Evolutionary conservation across 2,329 filamentous ascomycete genomes (phyloP).

Genomic region (Curvularia lunata): DNA sequence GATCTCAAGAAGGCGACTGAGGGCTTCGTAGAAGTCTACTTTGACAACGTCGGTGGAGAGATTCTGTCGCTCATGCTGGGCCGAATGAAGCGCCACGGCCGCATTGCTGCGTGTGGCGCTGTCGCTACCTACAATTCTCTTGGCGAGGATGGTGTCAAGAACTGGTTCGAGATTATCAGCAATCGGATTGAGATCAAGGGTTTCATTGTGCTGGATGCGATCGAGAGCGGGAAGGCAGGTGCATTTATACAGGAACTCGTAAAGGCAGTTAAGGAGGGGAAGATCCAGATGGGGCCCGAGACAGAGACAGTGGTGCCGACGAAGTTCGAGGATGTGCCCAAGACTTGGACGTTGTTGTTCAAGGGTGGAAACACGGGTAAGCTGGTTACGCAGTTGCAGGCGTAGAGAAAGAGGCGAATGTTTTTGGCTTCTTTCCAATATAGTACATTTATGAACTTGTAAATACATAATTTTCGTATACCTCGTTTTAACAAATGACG

Average conservation of each 20-base stretch:
- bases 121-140: constrained; percentile 53
- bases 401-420: not conserved
- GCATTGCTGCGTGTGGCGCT: constrained; percentile 54
- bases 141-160: constrained; percentile 45
- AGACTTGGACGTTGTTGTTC: constrained; percentile 58
- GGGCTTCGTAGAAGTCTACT: constrained; percentile 60
- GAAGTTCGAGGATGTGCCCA: constrained; percentile 57
- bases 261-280: constrained; percentile 51
- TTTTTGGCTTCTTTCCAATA: not conserved
- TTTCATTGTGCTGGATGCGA: constrained; percentile 54
- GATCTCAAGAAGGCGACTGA: constrained; percentile 57
- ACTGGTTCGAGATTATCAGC: constrained; percentile 53
- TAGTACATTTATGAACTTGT: not conserved
- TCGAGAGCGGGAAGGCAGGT: constrained; percentile 36
- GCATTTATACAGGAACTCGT: constrained; percentile 33
- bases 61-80: constrained; percentile 57
- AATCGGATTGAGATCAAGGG: constrained; percentile 54
- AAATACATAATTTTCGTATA: not conserved
- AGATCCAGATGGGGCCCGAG: constrained; percentile 54
- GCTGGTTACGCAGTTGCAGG: constrained; percentile 50
- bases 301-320: constrained; percentile 57
- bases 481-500: not conserved
- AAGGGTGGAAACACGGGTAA: constrained; percentile 57
- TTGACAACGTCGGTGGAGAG: constrained; percentile 59
- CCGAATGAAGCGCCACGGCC: constrained; percentile 51